phyloP scores from a whole-genome alignment of 1,284 basidiomycete species.

The Rhizoctonia solani region DNA sequence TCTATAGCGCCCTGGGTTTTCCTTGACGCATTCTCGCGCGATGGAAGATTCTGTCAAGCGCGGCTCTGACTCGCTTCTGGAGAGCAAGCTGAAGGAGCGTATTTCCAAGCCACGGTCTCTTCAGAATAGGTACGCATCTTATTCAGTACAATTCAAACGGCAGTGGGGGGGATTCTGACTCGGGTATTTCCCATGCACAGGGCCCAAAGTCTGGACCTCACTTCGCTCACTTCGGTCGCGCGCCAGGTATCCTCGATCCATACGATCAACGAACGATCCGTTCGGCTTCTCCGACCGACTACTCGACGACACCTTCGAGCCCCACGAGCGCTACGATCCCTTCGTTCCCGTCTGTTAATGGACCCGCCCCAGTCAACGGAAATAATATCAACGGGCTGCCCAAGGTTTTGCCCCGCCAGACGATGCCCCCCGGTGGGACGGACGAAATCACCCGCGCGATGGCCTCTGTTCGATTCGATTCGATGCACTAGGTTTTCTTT shows the following conservation, averaged over 20 bases:
- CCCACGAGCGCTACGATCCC: constrained; percentile 73
- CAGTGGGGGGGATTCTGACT: background rate
- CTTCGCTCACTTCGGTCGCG: constrained; percentile 42
- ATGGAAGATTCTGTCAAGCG: constrained; percentile 78
- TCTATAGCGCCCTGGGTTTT: constrained; percentile 63
- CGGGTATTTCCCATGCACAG: constrained; percentile 42
- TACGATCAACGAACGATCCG: constrained; percentile 35
- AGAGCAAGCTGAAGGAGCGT: constrained; percentile 81
- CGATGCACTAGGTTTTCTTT: constrained; percentile 23
- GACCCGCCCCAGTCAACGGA: constrained; percentile 27
- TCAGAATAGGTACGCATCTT: constrained; percentile 52
- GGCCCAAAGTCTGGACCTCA: constrained; percentile 50
- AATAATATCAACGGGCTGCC: constrained; percentile 7
- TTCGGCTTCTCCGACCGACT: constrained; percentile 37
- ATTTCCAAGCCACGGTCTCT: constrained; percentile 72
- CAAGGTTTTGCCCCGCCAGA: constrained; percentile 18
- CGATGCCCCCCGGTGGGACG: constrained; percentile 31
- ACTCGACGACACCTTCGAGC: constrained; percentile 53
- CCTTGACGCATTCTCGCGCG: constrained; percentile 60
- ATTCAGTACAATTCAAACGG: background rate
- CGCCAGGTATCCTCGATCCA: constrained; percentile 29
- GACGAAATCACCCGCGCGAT: constrained; percentile 38
- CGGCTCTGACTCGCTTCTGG: constrained; percentile 84
- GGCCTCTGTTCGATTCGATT: constrained; percentile 37
- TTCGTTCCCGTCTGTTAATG: constrained; percentile 72